Evolutionary conservation across 148 eudicot genomes (phyloP), one percentile per base, ranked within the genome.

Genomic region (Euryodendron excelsum): DNA sequence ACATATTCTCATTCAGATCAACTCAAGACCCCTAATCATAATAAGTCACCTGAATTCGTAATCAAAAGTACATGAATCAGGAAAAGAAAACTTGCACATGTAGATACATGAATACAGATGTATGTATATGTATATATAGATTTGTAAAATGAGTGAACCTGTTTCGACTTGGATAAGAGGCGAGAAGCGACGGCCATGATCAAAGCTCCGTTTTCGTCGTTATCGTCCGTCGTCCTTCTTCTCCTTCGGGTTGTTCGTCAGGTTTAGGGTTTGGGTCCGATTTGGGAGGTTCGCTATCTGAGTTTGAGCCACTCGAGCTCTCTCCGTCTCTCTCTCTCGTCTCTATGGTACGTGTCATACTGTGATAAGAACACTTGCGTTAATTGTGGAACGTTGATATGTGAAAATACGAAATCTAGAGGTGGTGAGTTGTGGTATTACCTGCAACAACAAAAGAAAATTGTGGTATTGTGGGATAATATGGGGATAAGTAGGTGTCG

Each of bases 181-280:
- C 92, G 90, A 75, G 90, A 85, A 63, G 89, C 20, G 62, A 87
- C 71, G 53, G 92, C 87, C 92, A 87, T 89, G 77, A 73, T 73
- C 76, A 25, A 27, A 10, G 44, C 25, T 58, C 21, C 25, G 59
- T 69, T 78, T 11, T 78, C 75, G 53, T 60, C 59, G 73, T 45
- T 27, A 5, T 77, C 64, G 7, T 65, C 74, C 36, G 20, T 20
- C 2, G 44, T 36, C 8, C 11, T 25, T 25, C 30, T n/a, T 25
- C n/a, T n/a, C 18, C 62, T 58, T n/a, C 30, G 1, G 7, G 30
- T 2, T 17, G 59, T 55, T 0, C 63, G 58, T 53, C 58, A 17
- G 21, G 2, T 17, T 53, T 53, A 53, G 58, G 28, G 63, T 59
- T n/a, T 4, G 63, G 63, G 63, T 59, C 8, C 1, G 30, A 12